Evolutionary conservation across 75 land plant genomes (phyloP), one percentile per base, ranked within the genome.

Genomic region (Isoetes taiwanensis): DNA sequence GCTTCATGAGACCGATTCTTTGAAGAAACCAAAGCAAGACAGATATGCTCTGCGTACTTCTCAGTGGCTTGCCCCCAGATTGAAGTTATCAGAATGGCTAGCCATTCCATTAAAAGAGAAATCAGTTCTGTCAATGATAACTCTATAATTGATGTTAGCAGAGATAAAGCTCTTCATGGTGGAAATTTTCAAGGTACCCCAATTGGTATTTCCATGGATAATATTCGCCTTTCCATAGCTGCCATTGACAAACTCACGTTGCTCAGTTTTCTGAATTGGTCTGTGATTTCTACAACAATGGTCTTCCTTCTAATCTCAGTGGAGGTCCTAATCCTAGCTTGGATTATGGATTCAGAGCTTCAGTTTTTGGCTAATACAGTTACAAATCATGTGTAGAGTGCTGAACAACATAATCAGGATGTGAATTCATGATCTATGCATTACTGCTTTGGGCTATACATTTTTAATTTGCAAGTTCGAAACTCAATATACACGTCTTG

Each of bases 21-120:
- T 86, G 30, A 79, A 77, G 64, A 86, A 86, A 63, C 91, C 87
- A 1, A 86, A 86, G 53, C 91, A 82, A 52, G 91, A 86, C 34
- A 28, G 37, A 48, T 54, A 68, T 40, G 71, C 71, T 8, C 56
- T 68, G 19, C 56, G 71, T 11, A 68, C 63, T 20, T 68, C 71
- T 32, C 71, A 68, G 28, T 68, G 71, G 71, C 65, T 68, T 17
- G 76, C 28, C 76, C 76, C 11, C 76, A 73, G 23, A 63, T 73
- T 11, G 76, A 73, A 42, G 67, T 69, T 0, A 73, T 70, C 61
- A 50, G 76, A 16, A 19, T 33, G 14, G 73, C 75, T 6, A 72
- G 65, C 0, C 66, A 54, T 1, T 53, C 61, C 9, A 69, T 72
- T 27, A 52, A 55, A 53, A n/a, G 75, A 5, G 75, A 72, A 52